Percentiles rank a stretch among this genome's conserved stretches.
Evolutionary conservation across 345 rosid genomes (phyloP).

Genomic region (Laguncularia racemosa): DNA sequence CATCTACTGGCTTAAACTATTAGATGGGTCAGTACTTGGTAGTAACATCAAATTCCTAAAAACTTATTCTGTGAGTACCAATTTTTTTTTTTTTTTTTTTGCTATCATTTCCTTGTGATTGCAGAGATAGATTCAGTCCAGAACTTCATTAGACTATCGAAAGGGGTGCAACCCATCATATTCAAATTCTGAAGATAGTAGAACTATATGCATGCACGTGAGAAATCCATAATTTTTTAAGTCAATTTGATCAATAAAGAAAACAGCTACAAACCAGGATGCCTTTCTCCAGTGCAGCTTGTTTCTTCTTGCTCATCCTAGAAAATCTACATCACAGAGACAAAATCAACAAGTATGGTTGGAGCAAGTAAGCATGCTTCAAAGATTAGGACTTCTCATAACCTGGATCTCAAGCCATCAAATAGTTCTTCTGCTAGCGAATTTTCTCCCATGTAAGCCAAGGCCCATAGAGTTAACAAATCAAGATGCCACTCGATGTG

Average conservation of each 20-base stretch:
- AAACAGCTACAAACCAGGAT: conserved; percentile 42
- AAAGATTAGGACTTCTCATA: conserved; percentile 13
- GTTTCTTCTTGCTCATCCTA: conserved; percentile 70
- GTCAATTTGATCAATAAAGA: neutral
- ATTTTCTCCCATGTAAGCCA: conserved; percentile 50
- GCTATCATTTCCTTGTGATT: no score
- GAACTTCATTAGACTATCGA: no score
- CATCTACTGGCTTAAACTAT: no score
- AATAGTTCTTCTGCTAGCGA: conserved; percentile 69
- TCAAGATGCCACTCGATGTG: conserved; percentile 74
- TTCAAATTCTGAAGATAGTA: no score
- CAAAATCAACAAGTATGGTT: conserved; percentile 6
- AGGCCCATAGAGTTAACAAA: conserved; percentile 73
- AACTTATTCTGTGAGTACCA: no score
- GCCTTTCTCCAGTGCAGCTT: conserved; percentile 56
- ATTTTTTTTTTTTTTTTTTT: no score
- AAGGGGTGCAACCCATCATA: no score
- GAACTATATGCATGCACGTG: no score
- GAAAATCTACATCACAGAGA: conserved; percentile 37
- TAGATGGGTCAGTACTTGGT: no score
- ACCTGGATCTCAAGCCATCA: conserved; percentile 65
- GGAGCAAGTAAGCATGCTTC: neutral
- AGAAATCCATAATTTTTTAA: no score
- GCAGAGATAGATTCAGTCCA: no score
- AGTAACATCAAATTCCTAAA: no score